phyloP scores from a whole-genome alignment of 345 rosid species.

The Hibiscus tridactylites region DNA sequence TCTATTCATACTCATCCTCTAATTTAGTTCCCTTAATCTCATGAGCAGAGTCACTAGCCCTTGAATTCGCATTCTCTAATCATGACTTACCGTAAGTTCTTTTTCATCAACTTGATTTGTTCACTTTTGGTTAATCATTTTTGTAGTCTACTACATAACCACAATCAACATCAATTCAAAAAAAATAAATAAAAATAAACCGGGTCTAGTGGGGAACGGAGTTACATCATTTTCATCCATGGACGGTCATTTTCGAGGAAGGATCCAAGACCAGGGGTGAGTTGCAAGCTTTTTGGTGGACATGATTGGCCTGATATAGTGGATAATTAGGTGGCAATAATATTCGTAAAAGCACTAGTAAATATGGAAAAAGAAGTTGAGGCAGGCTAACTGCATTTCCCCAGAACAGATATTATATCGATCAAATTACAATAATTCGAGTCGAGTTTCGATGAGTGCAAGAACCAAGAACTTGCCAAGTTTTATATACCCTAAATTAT shows the following conservation, averaged over 20 bases:
- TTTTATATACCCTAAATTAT: constrained; percentile 17
- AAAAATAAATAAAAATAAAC: too few species aligned
- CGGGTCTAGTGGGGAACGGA: not conserved
- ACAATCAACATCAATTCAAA: too few species aligned
- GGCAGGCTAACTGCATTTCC: constrained; percentile 26
- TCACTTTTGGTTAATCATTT: too few species aligned
- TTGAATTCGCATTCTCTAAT: not conserved
- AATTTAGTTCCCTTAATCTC: not conserved
- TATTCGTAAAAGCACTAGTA: constrained; percentile 17
- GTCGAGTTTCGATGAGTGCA: constrained; percentile 23
- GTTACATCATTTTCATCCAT: constrained; percentile 13
- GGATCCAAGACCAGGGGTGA: constrained; percentile 22
- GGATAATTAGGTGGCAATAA: constrained; percentile 68
- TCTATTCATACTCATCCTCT: not conserved
- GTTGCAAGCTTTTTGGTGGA: constrained; percentile 43
- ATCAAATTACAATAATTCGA: constrained; percentile 16
- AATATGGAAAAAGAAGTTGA: not conserved
- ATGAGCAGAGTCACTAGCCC: not conserved
- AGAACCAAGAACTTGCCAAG: not conserved
- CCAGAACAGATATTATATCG: too few species aligned
- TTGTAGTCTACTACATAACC: too few species aligned
- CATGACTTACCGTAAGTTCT: not conserved
- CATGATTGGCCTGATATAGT: constrained; percentile 49
- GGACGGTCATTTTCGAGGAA: constrained; percentile 31
- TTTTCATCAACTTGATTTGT: too few species aligned